Base-by-base conservation (phyloP, 306 rosid species). In the Vachellia pachyceras region DNA sequence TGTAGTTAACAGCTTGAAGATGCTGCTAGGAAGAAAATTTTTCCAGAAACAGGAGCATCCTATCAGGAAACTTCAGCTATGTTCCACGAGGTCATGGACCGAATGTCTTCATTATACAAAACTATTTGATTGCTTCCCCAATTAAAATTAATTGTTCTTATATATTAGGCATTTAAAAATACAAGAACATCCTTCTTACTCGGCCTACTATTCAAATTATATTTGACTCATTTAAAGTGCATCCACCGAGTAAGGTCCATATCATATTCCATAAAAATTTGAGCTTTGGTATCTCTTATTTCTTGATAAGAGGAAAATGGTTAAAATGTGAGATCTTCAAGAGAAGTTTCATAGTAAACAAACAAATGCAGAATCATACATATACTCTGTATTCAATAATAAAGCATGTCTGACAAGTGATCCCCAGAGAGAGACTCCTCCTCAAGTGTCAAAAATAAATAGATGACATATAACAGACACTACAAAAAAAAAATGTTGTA, bases 51-150 rank as follows among this genome's bases (percentile, higher is more conserved):
- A 25, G 36, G 47, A 33, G 54, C 93, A 72, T 69, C 37, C 65
- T 93, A 93, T 66, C 85, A 80, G 82, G 93, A 95, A 82, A 92
- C 94, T 54, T 84, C 90, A 69, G 86, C 78, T 37, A 77, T 93
- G 82, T 96, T 95, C 45, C 90, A 88, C 75, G 96, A 95, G 70
- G 96, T 95, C 90, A 93, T 93, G 91, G 91, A 87, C 54, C n/a
- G 80, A 86, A 91, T 93, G 97, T 81, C 82, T 63, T 79, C 66
- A 78, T 49, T 77, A 78, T 85, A 82, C 69, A 63, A 81, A 79
- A 58, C 79, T 3, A 42, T 58, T 7, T 75, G 55, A 57, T 57
- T 39, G 15, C 33, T 40, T 5, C 29, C 29, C 22, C 3, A 40
- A 22, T 22, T 45, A 47, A 77, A 50, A 63, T 44, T n/a, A 50